phyloP scores from a whole-genome alignment of 2,329 filamentous ascomycete genomes.

The Thelonectria blattea region DNA sequence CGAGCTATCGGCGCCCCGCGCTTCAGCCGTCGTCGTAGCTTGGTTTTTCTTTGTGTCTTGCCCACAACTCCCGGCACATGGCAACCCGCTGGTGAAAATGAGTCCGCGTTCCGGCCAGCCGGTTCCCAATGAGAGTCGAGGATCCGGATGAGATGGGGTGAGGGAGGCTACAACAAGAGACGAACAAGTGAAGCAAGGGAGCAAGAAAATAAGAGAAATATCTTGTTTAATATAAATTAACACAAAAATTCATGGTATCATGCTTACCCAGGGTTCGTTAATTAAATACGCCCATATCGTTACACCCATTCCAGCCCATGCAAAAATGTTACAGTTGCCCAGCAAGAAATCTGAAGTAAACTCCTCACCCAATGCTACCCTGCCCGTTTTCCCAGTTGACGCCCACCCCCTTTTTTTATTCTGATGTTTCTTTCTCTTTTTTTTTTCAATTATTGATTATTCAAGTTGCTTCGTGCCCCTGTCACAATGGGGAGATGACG shows the following conservation, averaged over 20 bases:
- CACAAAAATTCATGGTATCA: constrained; percentile 20
- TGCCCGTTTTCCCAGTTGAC: not conserved
- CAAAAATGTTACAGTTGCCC: constrained; percentile 5
- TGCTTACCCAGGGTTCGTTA: constrained; percentile 18
- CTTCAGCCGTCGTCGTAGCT: not conserved
- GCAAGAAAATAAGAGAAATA: too few species aligned
- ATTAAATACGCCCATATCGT: constrained; percentile 23
- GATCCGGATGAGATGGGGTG: not conserved
- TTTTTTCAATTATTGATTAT: too few species aligned
- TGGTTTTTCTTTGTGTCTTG: not conserved
- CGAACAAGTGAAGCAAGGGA: too few species aligned
- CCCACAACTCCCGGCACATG: constrained; percentile 8
- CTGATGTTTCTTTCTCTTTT: not conserved
- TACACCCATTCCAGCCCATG: constrained; percentile 13
- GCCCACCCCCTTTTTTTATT: not conserved
- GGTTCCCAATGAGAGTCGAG: not conserved
- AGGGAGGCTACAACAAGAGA: not conserved
- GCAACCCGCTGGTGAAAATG: not conserved
- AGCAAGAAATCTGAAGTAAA: constrained; percentile 4
- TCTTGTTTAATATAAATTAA: not conserved
- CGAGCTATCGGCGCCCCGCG: not conserved
- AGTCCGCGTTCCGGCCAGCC: not conserved
- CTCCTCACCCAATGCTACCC: constrained; percentile 11
- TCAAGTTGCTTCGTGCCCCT: too few species aligned
- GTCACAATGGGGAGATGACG: constrained; percentile 23